Percentiles rank a stretch among this genome's conserved stretches.
Evolutionary conservation across 2,329 filamentous ascomycete genomes (phyloP).

Genomic region (Clonostachys byssicola): DNA sequence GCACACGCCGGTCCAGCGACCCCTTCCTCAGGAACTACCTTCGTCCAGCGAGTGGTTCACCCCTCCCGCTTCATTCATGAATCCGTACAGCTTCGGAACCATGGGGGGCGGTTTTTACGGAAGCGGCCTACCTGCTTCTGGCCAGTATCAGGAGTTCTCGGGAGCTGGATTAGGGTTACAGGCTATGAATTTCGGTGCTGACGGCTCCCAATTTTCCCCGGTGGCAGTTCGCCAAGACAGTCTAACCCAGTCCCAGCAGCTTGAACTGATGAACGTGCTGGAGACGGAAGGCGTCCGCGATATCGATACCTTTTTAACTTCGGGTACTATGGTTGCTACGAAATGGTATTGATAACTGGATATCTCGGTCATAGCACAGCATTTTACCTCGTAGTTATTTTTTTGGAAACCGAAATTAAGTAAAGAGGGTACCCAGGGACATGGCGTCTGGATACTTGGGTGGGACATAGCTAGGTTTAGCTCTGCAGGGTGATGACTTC

Average conservation of each 20-base stretch:
- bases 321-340: conserved; percentile 17
- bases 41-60: conserved; percentile 48
- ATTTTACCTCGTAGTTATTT: neutral
- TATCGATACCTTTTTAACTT: conserved; percentile 56
- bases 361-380: neutral
- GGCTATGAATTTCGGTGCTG: conserved; percentile 9
- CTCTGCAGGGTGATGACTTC: neutral
- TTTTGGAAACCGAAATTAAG: neutral
- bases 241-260: conserved; percentile 75
- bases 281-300: conserved; percentile 64
- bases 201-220: neutral
- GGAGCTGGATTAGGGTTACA: conserved; percentile 24
- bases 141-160: conserved; percentile 19
- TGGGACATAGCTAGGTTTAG: no score
- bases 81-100: conserved; percentile 43
- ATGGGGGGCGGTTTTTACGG: conserved; percentile 35
- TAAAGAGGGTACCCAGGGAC: no score
- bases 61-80: conserved; percentile 46
- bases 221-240: conserved; percentile 50
- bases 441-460: no score
- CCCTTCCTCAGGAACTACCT: conserved; percentile 27
- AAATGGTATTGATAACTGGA: conserved; percentile 21
- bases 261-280: conserved; percentile 76
- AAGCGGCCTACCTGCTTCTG: conserved; percentile 18
- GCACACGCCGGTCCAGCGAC: conserved; percentile 29